phyloP scores from a whole-genome alignment of 1,139 yeast species.

The Pichia sp. region DNA sequence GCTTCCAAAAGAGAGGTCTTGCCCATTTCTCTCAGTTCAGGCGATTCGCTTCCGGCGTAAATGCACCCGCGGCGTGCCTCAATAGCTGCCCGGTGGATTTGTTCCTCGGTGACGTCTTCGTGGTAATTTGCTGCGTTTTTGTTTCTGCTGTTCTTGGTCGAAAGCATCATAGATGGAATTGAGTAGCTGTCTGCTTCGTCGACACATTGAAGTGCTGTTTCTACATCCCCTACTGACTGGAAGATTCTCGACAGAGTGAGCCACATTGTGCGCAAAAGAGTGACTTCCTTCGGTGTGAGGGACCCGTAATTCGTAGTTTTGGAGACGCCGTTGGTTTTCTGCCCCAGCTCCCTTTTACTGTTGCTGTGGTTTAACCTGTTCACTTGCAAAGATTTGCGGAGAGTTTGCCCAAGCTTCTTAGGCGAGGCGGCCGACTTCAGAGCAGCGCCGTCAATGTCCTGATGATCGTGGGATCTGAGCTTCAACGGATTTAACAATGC shows the following conservation, averaged over 20 bases:
- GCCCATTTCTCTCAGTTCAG: background rate
- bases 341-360: background rate
- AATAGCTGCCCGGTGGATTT: background rate
- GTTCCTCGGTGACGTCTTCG: background rate
- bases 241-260: slow-evolving; percentile 68
- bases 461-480: background rate
- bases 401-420: slow-evolving; percentile 1
- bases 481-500: background rate
- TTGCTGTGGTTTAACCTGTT: background rate
- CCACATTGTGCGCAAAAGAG: slow-evolving; percentile 45
- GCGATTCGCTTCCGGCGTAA: background rate
- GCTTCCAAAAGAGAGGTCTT: background rate
- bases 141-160: background rate
- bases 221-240: slow-evolving; percentile 47
- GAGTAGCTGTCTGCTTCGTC: slow-evolving; percentile 47
- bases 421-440: background rate
- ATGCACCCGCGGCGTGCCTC: slow-evolving; percentile 9
- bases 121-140: background rate
- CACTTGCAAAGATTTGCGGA: slow-evolving; percentile 9
- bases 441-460: background rate
- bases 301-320: background rate
- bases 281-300: slow-evolving; percentile 35
- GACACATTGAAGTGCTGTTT: slow-evolving; percentile 69
- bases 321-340: background rate
- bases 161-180: slow-evolving; percentile 26